Percentiles rank a stretch among this genome's conserved stretches.
Evolutionary conservation across 176 grass and related monocot species (phyloP).

Genomic region (Canna indica): DNA sequence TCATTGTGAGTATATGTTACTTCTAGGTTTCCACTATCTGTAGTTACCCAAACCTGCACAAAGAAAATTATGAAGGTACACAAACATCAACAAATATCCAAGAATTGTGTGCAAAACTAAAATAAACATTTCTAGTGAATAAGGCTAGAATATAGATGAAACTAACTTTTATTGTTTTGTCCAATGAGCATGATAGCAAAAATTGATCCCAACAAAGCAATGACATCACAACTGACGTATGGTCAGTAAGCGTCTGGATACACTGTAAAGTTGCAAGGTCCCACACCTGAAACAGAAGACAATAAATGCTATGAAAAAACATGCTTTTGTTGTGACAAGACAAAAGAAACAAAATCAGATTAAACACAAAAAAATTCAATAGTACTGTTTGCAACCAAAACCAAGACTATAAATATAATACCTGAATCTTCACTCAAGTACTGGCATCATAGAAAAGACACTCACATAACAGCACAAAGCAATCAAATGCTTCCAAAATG

Average conservation of each 20-base stretch:
- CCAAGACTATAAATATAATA: too few relatives aligned
- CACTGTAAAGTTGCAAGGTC: conserved; percentile 82
- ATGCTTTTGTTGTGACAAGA: not conserved
- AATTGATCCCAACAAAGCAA: conserved; percentile 96
- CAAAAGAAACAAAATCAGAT: not conserved
- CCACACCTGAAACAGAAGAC: conserved; percentile 65
- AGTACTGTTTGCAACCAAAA: too few relatives aligned
- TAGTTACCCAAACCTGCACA: conserved; percentile 73
- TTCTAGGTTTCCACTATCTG: conserved; percentile 70
- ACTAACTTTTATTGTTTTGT: conserved; percentile 86
- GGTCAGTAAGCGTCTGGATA: conserved; percentile 81
- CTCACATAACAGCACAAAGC: too few relatives aligned
- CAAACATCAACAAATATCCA: not conserved
- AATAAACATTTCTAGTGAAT: conserved; percentile 2
- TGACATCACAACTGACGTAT: conserved; percentile 76
- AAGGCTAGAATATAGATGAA: conserved; percentile 10
- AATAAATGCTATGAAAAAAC: not conserved
- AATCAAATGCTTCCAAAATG: too few relatives aligned
- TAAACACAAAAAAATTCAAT: not conserved
- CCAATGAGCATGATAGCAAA: conserved; percentile 92
- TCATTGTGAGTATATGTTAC: conserved; percentile 88
- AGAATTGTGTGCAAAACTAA: conserved; percentile 4
- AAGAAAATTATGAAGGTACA: conserved; percentile 2
- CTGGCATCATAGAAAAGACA: too few relatives aligned
- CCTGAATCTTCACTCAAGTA: too few relatives aligned